A percentile compares a stretch with the other conserved stretches of the same genome.
phyloP scores from a whole-genome alignment of 345 rosid species.

The Kandelia obovata region DNA sequence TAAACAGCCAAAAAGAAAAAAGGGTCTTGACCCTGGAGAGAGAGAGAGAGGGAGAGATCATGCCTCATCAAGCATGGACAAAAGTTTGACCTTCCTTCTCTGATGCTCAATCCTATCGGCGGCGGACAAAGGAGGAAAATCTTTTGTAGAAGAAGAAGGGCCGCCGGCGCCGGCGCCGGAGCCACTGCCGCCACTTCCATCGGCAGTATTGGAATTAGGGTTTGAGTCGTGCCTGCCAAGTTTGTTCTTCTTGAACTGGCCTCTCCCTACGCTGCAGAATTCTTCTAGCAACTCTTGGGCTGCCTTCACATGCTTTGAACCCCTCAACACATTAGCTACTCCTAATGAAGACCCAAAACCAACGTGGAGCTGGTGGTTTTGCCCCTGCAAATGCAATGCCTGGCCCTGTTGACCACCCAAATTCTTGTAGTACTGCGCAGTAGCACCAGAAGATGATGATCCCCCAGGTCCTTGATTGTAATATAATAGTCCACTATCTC shows the following conservation, averaged over 20 bases:
- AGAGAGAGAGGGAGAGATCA: slow-evolving; percentile 30
- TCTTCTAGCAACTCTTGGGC: slow-evolving; percentile 90
- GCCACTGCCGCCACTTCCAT: slow-evolving; percentile 26
- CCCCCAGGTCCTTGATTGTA: slow-evolving; percentile 39
- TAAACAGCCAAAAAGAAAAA: slow-evolving; percentile 9
- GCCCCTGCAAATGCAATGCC: slow-evolving; percentile 39
- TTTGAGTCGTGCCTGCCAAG: slow-evolving; percentile 43
- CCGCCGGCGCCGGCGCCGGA: slow-evolving; percentile 29
- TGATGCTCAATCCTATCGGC: slow-evolving; percentile 93
- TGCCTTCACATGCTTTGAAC: slow-evolving; percentile 67
- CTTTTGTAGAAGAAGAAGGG: slow-evolving; percentile 49
- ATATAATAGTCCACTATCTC: slow-evolving; percentile 47
- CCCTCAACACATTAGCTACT: slow-evolving; percentile 60
- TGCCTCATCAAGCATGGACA: slow-evolving; percentile 99
- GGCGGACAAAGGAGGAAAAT: slow-evolving; percentile 61
- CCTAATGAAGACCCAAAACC: slow-evolving; percentile 62
- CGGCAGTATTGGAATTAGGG: slow-evolving; percentile 53
- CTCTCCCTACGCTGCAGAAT: slow-evolving; percentile 90
- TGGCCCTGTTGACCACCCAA: slow-evolving; percentile 28
- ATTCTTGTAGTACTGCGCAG: slow-evolving; percentile 45
- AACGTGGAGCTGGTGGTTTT: slow-evolving; percentile 41
- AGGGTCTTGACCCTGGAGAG: slow-evolving; percentile 23
- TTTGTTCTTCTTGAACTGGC: slow-evolving; percentile 64
- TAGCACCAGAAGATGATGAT: slow-evolving; percentile 28
- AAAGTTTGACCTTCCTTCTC: slow-evolving; percentile 86